phyloP scores from a whole-genome alignment of 768 basidiomycete genomes.

The Boletus reticulatus region DNA sequence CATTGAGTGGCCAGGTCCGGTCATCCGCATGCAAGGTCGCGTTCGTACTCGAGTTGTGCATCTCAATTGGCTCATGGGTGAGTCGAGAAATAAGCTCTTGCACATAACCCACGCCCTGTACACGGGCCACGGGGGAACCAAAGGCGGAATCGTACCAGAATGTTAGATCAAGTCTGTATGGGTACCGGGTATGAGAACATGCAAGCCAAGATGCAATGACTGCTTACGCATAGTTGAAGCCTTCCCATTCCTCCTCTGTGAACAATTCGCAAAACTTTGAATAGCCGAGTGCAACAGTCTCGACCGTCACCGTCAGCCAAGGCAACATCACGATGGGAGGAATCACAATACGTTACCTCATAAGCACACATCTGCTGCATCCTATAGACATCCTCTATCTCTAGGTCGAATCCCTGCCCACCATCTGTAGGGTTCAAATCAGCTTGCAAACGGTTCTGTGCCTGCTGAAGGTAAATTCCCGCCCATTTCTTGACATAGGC shows the following conservation, averaged over 20 bases:
- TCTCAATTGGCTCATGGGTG: conserved; percentile 67
- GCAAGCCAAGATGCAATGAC: neutral
- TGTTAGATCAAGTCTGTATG: conserved; percentile 16
- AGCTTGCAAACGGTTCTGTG: conserved; percentile 55
- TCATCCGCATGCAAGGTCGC: conserved; percentile 70
- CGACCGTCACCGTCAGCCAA: neutral
- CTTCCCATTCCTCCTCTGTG: conserved; percentile 90
- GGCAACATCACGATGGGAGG: neutral
- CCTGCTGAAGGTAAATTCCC: conserved; percentile 64
- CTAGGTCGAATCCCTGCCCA: conserved; percentile 53
- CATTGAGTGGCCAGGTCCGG: conserved; percentile 66
- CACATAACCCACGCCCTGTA: conserved; percentile 75
- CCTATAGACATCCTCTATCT: conserved; percentile 65
- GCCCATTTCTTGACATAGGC: conserved; percentile 68
- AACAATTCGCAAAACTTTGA: conserved; percentile 91
- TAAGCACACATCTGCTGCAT: conserved; percentile 87
- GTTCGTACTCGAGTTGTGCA: conserved; percentile 83
- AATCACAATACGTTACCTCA: conserved; percentile 46
- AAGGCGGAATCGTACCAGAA: conserved; percentile 67
- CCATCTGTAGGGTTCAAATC: conserved; percentile 36
- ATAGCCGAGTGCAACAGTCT: conserved; percentile 91
- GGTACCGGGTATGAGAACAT: neutral
- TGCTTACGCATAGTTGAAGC: conserved; percentile 81
- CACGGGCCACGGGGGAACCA: conserved; percentile 76
- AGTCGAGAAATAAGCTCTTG: conserved; percentile 84